Conservation (phyloP, 1,284 basidiomycete species). For the Wallemia hederae region DNA sequence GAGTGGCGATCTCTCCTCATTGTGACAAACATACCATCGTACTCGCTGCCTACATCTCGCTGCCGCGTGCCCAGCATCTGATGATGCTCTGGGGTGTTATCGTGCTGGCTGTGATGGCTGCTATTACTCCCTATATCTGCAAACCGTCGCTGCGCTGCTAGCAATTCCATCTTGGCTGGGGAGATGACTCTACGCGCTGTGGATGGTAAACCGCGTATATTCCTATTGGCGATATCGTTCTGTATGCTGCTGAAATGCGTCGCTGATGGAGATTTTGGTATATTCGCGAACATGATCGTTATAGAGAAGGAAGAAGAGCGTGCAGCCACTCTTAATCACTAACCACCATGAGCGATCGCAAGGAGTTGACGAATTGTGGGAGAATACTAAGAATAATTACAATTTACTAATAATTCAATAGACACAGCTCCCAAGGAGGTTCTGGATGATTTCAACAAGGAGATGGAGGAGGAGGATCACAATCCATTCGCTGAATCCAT, state of each 20-base stretch:
- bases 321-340: too few relatives aligned
- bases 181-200: neutral
- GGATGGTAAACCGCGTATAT: neutral
- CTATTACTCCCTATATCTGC: neutral
- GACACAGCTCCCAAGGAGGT: conserved; percentile 76
- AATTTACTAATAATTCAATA: conserved; percentile 2
- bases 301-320: too few relatives aligned
- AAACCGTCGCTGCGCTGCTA: neutral
- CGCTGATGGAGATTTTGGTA: neutral
- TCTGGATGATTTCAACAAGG: conserved; percentile 69
- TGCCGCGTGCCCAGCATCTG: neutral
- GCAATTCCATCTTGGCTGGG: neutral
- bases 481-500: conserved; percentile 86
- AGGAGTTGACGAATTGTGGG: neutral
- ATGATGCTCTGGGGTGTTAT: too few relatives aligned
- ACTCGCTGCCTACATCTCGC: neutral
- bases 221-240: neutral
- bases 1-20: neutral
- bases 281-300: neutral
- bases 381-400: neutral
- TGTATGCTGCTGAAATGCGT: too few relatives aligned
- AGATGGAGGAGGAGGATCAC: conserved; percentile 65
- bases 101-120: too few relatives aligned
- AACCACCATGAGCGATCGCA: neutral
- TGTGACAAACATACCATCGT: neutral